phyloP scores from a whole-genome alignment of 2,329 filamentous ascomycete species.

The Penicillium sp. region DNA sequence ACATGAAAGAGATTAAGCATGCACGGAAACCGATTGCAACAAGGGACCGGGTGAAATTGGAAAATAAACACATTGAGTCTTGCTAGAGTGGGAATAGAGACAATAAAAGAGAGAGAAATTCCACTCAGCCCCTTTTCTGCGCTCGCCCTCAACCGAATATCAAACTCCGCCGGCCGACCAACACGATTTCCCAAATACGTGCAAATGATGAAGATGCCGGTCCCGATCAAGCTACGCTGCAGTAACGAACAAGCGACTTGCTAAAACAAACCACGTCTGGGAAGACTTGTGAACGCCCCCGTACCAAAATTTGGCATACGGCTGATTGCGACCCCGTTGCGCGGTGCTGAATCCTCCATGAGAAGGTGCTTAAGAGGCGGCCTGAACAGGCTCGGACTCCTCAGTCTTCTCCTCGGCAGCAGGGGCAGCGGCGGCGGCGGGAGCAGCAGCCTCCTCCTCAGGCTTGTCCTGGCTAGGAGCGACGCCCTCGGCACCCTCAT shows the following conservation, averaged over 20 bases:
- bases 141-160: conserved; percentile 35
- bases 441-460: conserved; percentile 44
- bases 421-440: conserved; percentile 36
- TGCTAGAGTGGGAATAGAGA: conserved; percentile 38
- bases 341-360: not conserved
- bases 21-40: conserved; percentile 1
- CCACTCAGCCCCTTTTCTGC: conserved; percentile 37
- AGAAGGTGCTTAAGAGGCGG: conserved; percentile 28
- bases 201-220: conserved; percentile 29
- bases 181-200: conserved; percentile 30
- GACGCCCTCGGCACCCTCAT: conserved; percentile 53
- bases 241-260: conserved; percentile 30
- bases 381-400: conserved; percentile 32
- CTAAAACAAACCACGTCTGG: conserved; percentile 31
- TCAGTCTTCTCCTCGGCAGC: conserved; percentile 37
- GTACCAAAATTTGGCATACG: conserved; percentile 24
- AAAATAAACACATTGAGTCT: conserved; percentile 35
- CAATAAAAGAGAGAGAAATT: conserved; percentile 39
- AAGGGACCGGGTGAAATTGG: conserved; percentile 18
- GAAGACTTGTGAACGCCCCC: conserved; percentile 31
- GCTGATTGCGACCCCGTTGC: conserved; percentile 14
- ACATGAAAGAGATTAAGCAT: not conserved
- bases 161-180: conserved; percentile 40
- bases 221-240: conserved; percentile 33
- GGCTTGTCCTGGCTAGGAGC: conserved; percentile 59